Percentiles rank a stretch among this genome's conserved stretches.
Evolutionary conservation across 371 early-diverging fungal species (phyloP).

Genomic region (Mucor saturninus): DNA sequence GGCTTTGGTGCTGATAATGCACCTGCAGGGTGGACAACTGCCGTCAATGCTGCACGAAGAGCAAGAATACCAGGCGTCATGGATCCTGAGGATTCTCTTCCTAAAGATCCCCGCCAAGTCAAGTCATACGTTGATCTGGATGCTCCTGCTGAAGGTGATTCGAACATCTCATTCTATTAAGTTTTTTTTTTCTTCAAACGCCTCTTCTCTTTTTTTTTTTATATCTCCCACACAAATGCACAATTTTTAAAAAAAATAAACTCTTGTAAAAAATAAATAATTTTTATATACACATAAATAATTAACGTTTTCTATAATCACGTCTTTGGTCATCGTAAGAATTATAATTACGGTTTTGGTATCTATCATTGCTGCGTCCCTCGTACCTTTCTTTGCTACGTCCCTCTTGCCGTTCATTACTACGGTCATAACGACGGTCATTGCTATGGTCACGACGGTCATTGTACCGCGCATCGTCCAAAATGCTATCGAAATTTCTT

Average conservation of each 20-base stretch:
- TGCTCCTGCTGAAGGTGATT: conserved; percentile 85
- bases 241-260: not conserved
- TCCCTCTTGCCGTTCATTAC: not conserved
- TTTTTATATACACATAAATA: not conserved
- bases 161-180: conserved; percentile 61
- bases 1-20: conserved; percentile 55
- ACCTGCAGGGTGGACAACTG: conserved; percentile 14
- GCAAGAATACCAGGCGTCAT: conserved; percentile 14
- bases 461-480: conserved; percentile 16
- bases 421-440: not conserved
- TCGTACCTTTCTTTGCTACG: no score
- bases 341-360: not conserved
- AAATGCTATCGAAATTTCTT: conserved; percentile 10
- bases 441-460: not conserved
- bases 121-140: conserved; percentile 90
- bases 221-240: not conserved
- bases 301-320: not conserved
- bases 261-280: not conserved
- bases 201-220: conserved; percentile 4
- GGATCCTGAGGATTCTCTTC: conserved; percentile 43
- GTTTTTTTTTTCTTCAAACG: conserved; percentile 13
- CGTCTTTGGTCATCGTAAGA: no score
- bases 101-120: conserved; percentile 74
- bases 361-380: not conserved
- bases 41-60: conserved; percentile 18